phyloP scores from a whole-genome alignment of 169 alveolate species.

The Eimeria maxima region DNA sequence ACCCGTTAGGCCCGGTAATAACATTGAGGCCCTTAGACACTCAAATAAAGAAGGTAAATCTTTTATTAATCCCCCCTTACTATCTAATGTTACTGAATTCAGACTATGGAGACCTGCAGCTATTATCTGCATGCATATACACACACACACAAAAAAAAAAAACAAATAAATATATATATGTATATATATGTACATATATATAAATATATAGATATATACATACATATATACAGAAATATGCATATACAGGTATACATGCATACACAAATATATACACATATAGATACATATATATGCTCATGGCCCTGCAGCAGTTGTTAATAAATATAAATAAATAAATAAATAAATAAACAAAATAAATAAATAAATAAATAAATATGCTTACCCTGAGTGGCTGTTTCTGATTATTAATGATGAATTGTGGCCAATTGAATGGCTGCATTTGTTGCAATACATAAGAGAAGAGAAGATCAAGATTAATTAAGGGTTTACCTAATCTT shows the following conservation, averaged over 20 bases:
- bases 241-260: too few relatives aligned
- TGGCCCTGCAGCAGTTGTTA: too few relatives aligned
- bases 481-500: slow-evolving; percentile 77
- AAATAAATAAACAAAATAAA: not conserved
- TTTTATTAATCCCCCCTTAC: slow-evolving; percentile 39
- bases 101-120: slow-evolving; percentile 71
- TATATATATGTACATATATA: not conserved
- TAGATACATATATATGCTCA: too few relatives aligned
- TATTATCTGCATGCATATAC: not conserved
- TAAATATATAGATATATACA: too few relatives aligned
- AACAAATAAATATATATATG: not conserved
- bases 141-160: too few relatives aligned
- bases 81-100: slow-evolving; percentile 58
- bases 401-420: slow-evolving; percentile 31
- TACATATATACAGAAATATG: too few relatives aligned
- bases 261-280: too few relatives aligned
- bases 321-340: not conserved
- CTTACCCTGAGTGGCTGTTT: slow-evolving; percentile 83
- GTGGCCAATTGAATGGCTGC: slow-evolving; percentile 81
- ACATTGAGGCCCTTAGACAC: slow-evolving; percentile 84
- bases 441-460: slow-evolving; percentile 63
- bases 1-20: slow-evolving; percentile 84
- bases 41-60: slow-evolving; percentile 59
- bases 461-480: slow-evolving; percentile 76
- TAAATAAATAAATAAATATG: not conserved